phyloP scores from a whole-genome alignment of 306 rosid species.

The Aeschynomene evenia region DNA sequence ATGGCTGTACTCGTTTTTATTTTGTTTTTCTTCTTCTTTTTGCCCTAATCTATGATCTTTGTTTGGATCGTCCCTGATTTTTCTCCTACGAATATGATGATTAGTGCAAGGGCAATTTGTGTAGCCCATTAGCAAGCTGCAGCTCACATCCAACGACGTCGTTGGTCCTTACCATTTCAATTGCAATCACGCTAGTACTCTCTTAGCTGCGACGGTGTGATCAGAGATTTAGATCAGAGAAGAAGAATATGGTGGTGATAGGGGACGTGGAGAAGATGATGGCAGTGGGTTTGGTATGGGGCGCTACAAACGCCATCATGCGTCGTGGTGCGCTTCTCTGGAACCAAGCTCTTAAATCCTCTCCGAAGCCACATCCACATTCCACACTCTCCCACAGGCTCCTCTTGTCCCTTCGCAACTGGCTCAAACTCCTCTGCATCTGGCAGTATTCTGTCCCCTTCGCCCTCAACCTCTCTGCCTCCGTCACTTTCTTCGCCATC shows the following conservation, averaged over 20 bases:
- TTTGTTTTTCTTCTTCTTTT: too few relatives aligned
- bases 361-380: conserved; percentile 30
- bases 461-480: conserved; percentile 73
- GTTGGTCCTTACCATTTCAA: too few relatives aligned
- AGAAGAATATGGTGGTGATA: conserved; percentile 19
- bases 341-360: conserved; percentile 68
- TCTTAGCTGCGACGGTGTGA: neutral
- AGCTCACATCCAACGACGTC: too few relatives aligned
- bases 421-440: conserved; percentile 72
- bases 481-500: conserved; percentile 82
- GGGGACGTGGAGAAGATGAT: conserved; percentile 79
- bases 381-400: conserved; percentile 25
- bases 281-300: conserved; percentile 84
- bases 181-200: too few relatives aligned
- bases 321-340: conserved; percentile 84
- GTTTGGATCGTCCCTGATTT: too few relatives aligned
- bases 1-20: too few relatives aligned
- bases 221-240: neutral
- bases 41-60: too few relatives aligned
- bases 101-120: too few relatives aligned
- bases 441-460: conserved; percentile 90
- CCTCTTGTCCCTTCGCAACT: conserved; percentile 44
- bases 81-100: too few relatives aligned
- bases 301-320: conserved; percentile 91
- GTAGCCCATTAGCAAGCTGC: neutral